A percentile compares a stretch with the other conserved stretches of the same genome.
phyloP scores from a whole-genome alignment of 2,329 filamentous ascomycete genomes.

The Plenodomus tracheiphilus region DNA sequence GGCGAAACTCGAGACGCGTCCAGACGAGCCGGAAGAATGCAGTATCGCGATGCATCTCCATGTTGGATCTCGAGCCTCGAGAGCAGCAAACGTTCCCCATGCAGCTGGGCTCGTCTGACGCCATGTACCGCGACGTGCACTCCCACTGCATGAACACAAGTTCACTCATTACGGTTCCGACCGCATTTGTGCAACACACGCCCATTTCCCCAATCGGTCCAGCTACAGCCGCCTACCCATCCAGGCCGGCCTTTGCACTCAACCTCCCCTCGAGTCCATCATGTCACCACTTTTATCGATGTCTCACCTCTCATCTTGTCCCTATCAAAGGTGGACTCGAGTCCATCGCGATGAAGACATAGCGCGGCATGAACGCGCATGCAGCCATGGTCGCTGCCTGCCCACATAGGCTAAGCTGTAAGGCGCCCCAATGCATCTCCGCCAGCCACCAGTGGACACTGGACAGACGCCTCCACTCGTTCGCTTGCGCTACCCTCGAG shows the following conservation, averaged over 20 bases:
- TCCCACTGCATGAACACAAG: constrained; percentile 12
- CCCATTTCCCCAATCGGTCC: constrained; percentile 12
- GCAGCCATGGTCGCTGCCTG: neutral
- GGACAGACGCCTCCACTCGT: neutral
- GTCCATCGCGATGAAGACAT: neutral
- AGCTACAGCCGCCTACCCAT: constrained; percentile 4
- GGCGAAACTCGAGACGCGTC: neutral
- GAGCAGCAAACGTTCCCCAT: neutral
- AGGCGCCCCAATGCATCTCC: neutral
- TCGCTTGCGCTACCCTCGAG: no score
- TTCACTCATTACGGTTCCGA: constrained; percentile 6
- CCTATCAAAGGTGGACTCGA: constrained; percentile 2
- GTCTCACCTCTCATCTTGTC: neutral
- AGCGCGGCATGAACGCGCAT: neutral
- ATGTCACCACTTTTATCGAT: constrained; percentile 1
- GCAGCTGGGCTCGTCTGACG: neutral
- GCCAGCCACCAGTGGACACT: no score
- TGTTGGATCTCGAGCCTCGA: neutral
- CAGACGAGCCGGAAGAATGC: neutral
- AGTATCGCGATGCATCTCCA: constrained; percentile 2
- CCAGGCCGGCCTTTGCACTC: neutral
- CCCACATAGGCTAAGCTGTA: neutral
- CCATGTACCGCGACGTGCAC: constrained; percentile 1
- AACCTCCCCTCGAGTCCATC: constrained; percentile 1
- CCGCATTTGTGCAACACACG: constrained; percentile 14